Conservation (phyloP, 2,329 filamentous ascomycete genomes). For the Dactylellina drechsleri region DNA sequence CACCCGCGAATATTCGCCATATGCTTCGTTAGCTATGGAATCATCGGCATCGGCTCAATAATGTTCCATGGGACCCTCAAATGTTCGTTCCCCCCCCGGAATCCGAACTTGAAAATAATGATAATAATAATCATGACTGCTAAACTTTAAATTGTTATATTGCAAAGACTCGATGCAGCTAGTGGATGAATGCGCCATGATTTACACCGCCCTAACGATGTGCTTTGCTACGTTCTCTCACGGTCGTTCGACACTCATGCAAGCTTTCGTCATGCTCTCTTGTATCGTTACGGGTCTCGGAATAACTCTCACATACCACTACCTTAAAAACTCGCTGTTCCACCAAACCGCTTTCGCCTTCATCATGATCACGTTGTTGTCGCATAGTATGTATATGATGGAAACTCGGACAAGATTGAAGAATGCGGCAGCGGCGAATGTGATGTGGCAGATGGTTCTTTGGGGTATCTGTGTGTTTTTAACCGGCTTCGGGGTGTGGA, state of each 20-base stretch:
- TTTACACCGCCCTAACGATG: constrained; percentile 70
- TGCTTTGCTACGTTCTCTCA: constrained; percentile 77
- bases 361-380: constrained; percentile 75
- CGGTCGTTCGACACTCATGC: constrained; percentile 67
- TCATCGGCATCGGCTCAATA: constrained; percentile 68
- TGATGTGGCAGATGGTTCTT: constrained; percentile 80
- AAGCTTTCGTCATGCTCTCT: constrained; percentile 66
- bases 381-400: constrained; percentile 82
- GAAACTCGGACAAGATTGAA: constrained; percentile 68
- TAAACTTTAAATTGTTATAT: constrained; percentile 10
- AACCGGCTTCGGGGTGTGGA: constrained; percentile 80
- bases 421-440: constrained; percentile 67
- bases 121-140: not conserved
- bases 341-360: constrained; percentile 82
- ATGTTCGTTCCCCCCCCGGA: constrained; percentile 61
- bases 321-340: constrained; percentile 82
- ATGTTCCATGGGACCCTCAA: constrained; percentile 70
- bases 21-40: constrained; percentile 65
- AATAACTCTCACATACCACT: constrained; percentile 85
- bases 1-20: constrained; percentile 82
- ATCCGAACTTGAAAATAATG: too few relatives aligned
- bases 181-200: constrained; percentile 71
- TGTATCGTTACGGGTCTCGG: constrained; percentile 68
- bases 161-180: constrained; percentile 69
- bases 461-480: constrained; percentile 77